These are phyloP conservation scores for Phaeodactylum tricornutum DNA, from an alignment of 108 stramenopile genomes.

Conservation along the genomic window DNA sequence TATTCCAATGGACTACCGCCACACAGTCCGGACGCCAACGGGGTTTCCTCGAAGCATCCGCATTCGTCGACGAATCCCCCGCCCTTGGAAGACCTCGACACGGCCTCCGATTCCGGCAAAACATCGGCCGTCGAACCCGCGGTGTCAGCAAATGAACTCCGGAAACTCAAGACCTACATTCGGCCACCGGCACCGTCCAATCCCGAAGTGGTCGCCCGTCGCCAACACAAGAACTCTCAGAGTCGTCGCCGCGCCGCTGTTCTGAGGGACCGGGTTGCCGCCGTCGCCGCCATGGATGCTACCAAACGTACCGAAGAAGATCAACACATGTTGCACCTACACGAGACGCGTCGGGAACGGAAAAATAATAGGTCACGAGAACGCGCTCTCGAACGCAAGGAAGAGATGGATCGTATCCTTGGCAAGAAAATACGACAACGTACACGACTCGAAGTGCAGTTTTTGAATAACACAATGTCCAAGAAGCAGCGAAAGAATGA, in stretches of 20 bases:
- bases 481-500: slow-evolving; percentile 54
- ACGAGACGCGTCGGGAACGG: slow-evolving; percentile 29
- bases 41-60: too few species aligned
- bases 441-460: slow-evolving; percentile 33
- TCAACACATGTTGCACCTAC: slow-evolving; percentile 17
- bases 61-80: too few species aligned
- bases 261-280: slow-evolving; percentile 13
- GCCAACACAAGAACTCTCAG: slow-evolving; percentile 2
- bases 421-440: slow-evolving; percentile 29
- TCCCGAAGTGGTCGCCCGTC: too few species aligned
- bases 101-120: too few species aligned
- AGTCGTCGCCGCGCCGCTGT: not conserved
- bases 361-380: slow-evolving; percentile 47
- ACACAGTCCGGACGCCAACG: too few species aligned
- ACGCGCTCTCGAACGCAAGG: slow-evolving; percentile 46
- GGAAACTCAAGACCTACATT: too few species aligned
- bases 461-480: slow-evolving; percentile 20
- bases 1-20: too few species aligned
- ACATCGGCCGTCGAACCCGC: too few species aligned
- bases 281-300: slow-evolving; percentile 19
- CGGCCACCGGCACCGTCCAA: too few species aligned
- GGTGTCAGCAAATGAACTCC: too few species aligned
- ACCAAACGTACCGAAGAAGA: slow-evolving; percentile 34
- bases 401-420: slow-evolving; percentile 34
- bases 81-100: too few species aligned